Evolutionary conservation across 345 rosid species (phyloP).

Genomic region (Conringia planisiliqua): DNA sequence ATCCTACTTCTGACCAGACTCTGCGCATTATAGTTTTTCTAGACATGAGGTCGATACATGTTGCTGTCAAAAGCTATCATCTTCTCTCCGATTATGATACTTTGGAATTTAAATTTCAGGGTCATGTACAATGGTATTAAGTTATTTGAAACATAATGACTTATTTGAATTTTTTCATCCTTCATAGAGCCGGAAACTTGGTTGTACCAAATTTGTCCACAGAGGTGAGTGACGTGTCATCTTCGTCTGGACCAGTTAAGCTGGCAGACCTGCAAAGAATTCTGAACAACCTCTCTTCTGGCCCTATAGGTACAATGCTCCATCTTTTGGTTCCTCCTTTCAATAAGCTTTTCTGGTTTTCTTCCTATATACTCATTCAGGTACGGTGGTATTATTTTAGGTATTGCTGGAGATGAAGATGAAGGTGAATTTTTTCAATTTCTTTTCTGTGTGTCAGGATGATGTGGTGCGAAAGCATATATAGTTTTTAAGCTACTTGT

Average conservation of each 20-base stretch:
- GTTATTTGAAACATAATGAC: not conserved
- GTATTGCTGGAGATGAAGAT: constrained; percentile 58
- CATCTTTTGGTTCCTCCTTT: not conserved
- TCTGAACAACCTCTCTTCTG: constrained; percentile 60
- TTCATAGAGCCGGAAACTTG: constrained; percentile 74
- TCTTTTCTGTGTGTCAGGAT: not conserved
- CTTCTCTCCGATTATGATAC: not conserved
- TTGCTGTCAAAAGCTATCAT: not conserved
- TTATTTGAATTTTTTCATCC: constrained; percentile 1
- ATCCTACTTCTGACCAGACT: not conserved
- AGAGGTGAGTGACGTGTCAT: constrained; percentile 70
- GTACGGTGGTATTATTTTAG: constrained; percentile 41
- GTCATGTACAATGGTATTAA: not conserved
- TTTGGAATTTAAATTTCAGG: not conserved
- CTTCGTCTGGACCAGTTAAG: constrained; percentile 86
- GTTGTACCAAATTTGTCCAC: constrained; percentile 55
- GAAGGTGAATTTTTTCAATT: constrained; percentile 50
- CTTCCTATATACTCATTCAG: constrained; percentile 26
- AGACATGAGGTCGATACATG: not conserved
- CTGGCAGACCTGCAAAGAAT: constrained; percentile 90
- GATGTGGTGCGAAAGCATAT: not conserved
- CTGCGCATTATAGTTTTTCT: not conserved
- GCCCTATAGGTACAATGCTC: constrained; percentile 53
- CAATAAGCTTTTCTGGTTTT: not conserved
- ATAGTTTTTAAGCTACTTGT: not conserved